Base-by-base conservation (phyloP, 2,329 filamentous ascomycete genomes). In the Tolypocladium tropicale region DNA sequence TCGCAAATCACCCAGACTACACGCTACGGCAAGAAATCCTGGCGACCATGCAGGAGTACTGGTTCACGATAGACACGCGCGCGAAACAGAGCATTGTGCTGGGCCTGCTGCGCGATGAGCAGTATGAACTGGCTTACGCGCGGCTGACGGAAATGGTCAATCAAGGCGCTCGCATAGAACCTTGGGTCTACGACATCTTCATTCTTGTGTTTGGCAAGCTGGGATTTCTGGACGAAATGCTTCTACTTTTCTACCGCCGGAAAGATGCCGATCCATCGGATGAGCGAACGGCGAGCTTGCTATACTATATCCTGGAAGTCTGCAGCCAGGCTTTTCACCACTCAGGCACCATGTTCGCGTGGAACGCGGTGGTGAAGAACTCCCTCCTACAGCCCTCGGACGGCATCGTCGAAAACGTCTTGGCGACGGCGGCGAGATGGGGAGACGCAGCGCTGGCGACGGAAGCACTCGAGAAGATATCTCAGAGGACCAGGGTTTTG, bases 1-100 rank as follows among this genome's bases (percentile, higher is more conserved):
- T 96, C 28, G 83, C 89, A 0, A 82, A 94, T 10, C 94, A 97
- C 67, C 90, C 93, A 0, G 89, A 97, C 70, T 93, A 95, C 63
- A 62, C 90, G 6, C 74, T 94, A 28, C 84, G 91, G 37, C 80
- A 82, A 54, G 78, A 85, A 37, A 78, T 96, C 4, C 74, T 96
- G 41, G 74, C 82, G 55, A 84, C 86, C 56, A 90, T 94, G 87
- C 82, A 83, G 64, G 77, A 83, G 56, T 78, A 83, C 60, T 95
- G 90, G 88, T 67, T 69, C 52, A 59, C 64, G 2, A 60, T 69
- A 7, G 46, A 79, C 77, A 12, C 76, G 79, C 74, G 81, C 7
- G 86, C 84, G 10, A 81, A 81, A 66, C 82, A 88, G 63, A 83
- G 81, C 65, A 76, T 95, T 23, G 80, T 87, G 1, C 73, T 90